A percentile compares a stretch with the other conserved stretches of the same genome.
Conservation (phyloP, 2,329 filamentous ascomycete species). For the Fulvia fulva region DNA sequence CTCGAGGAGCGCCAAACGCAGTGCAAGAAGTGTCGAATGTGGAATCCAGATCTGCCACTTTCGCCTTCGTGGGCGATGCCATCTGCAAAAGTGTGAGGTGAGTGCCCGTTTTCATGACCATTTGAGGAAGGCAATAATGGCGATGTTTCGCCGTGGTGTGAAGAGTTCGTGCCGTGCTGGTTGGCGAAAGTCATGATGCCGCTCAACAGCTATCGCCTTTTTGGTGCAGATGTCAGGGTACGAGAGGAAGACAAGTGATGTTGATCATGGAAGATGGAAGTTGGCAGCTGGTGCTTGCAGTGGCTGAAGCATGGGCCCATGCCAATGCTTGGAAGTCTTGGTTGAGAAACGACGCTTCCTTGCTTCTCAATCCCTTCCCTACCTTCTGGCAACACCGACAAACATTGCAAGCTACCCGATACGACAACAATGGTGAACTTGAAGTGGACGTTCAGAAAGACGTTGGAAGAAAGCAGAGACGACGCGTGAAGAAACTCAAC, state of each 20-base stretch:
- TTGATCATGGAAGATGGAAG: neutral
- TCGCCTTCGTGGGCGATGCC: constrained; percentile 39
- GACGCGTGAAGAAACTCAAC: neutral
- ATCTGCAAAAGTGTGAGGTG: constrained; percentile 18
- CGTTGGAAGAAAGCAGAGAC: neutral
- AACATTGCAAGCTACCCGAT: neutral
- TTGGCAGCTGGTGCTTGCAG: neutral
- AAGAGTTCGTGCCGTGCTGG: neutral
- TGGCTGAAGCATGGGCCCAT: neutral
- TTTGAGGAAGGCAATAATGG: constrained; percentile 10
- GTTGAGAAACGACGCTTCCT: neutral
- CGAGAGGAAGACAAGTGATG: neutral
- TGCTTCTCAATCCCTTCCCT: neutral
- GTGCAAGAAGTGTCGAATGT: constrained; percentile 40
- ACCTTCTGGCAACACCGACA: neutral
- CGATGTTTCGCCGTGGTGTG: constrained; percentile 5
- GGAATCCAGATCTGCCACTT: constrained; percentile 43
- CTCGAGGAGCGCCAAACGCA: constrained; percentile 44
- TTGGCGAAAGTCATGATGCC: neutral
- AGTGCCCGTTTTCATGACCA: constrained; percentile 1
- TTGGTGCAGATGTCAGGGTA: no score
- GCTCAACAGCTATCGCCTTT: no score
- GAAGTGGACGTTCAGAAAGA: no score
- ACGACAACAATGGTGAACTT: neutral
- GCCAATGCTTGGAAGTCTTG: neutral